Conservation (phyloP, 139 green algal genomes). For the Astrephomene gubernaculifera region DNA sequence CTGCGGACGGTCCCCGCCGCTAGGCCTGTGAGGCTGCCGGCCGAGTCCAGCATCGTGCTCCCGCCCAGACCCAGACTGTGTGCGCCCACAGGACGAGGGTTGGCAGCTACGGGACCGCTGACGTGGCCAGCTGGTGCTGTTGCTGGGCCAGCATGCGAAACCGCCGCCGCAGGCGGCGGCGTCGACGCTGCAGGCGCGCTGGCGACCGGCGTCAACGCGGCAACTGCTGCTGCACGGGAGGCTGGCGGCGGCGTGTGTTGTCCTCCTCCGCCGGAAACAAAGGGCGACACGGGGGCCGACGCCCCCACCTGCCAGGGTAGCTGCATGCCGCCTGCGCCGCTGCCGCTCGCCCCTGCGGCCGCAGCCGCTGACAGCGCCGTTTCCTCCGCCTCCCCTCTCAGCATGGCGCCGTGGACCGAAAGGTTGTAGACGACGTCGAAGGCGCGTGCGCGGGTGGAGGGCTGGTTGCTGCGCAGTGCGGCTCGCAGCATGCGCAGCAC, state of each 20-base stretch:
- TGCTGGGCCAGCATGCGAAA: too few relatives aligned
- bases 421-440: conserved; percentile 88
- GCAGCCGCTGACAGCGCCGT: conserved; percentile 18
- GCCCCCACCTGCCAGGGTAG: conserved; percentile 36
- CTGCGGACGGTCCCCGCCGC: too few relatives aligned
- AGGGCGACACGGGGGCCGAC: conserved; percentile 24
- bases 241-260: not conserved
- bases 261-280: conserved; percentile 11
- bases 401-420: conserved; percentile 63
- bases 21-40: not conserved
- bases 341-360: not conserved
- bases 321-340: not conserved
- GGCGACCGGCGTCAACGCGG: not conserved
- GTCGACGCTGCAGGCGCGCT: not conserved
- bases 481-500: conserved; percentile 78
- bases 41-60: conserved; percentile 9
- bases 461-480: conserved; percentile 45
- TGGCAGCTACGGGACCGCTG: too few relatives aligned
- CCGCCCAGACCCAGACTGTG: conserved; percentile 20
- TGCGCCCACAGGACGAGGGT: not conserved
- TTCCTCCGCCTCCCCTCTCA: conserved; percentile 39
- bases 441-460: conserved; percentile 51
- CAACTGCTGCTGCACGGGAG: not conserved
- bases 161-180: not conserved
- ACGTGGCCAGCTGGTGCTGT: not conserved